Evolutionary conservation across 768 basidiomycete species (phyloP), one percentile per base, ranked within the genome.

Genomic region (Coprinopsis strossmayeri): DNA sequence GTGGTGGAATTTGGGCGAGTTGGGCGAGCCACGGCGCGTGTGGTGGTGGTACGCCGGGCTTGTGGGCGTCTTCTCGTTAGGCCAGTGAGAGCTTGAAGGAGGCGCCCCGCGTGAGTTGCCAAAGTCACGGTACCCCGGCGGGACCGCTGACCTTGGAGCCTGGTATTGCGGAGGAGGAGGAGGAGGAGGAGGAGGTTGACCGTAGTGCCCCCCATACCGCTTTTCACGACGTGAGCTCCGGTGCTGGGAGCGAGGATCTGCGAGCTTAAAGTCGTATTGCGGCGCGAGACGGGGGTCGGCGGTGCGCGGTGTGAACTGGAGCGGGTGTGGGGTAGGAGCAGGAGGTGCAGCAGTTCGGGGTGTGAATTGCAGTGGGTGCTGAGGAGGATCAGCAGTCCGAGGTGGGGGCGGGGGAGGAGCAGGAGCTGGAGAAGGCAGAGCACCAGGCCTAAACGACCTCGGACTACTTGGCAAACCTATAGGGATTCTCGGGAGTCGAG

Each of bases 61-160:
- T 15, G 44, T 34, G n/a, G 50, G 50, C 2, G 50, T 46, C 44
- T 51, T 51, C 38, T 51, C 50, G 23, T 35, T 51, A 3, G 50
- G 50, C 45, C 50, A 39, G 27, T 27, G 35, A 34, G 44, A 27
- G 15, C 35, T 17, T 10, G 34, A 30, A n/a, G n/a, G n/a, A n/a
- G n/a, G n/a, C n/a, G n/a, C n/a, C n/a, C n/a, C n/a, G n/a, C n/a
- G n/a, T 42, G 27, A 30, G 21, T 13, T 13, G 17, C 25, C 17
- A 34, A n/a, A 13, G 42, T 18, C 25, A 21, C 7, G 13, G 12
- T 32, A 34, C 12, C 26, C 44, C 11, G 43, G 50, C 9, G 44
- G 42, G 15, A 26, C 27, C 5, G 39, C 27, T n/a, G 39, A 13
- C 23, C 32, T 42, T 5, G 49, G 27, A 3, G 25, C 42, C 40